phyloP scores from a whole-genome alignment of 148 eudicot genomes.

The Heliosperma pusillum region DNA sequence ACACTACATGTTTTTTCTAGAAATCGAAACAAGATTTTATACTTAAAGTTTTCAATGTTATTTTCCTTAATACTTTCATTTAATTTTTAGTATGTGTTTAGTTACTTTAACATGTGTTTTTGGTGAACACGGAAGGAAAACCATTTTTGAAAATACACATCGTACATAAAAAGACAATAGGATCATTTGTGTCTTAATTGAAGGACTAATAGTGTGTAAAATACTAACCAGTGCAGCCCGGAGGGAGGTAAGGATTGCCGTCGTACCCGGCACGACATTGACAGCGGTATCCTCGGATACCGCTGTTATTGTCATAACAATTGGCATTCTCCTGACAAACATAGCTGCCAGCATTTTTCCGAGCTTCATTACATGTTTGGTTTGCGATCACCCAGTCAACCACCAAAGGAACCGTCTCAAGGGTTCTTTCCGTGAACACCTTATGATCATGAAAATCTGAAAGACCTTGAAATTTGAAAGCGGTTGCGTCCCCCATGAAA shows the following conservation, averaged over 20 bases:
- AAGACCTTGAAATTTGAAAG: slow-evolving; percentile 28
- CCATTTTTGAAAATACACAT: too few species aligned
- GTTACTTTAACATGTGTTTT: too few species aligned
- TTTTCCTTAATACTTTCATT: too few species aligned
- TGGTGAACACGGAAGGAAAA: too few species aligned
- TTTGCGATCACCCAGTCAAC: slow-evolving; percentile 35
- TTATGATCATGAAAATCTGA: slow-evolving; percentile 36
- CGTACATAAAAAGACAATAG: too few species aligned
- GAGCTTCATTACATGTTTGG: slow-evolving; percentile 28
- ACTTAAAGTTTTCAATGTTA: too few species aligned
- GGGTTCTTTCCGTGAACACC: slow-evolving; percentile 2
- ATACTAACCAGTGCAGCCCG: slow-evolving; percentile 26
- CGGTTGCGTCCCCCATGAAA: slow-evolving; percentile 36
- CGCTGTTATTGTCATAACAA: slow-evolving; percentile 19
- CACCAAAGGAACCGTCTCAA: slow-evolving; percentile 28
- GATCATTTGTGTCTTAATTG: too few species aligned
- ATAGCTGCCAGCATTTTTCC: not conserved
- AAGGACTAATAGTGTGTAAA: too few species aligned
- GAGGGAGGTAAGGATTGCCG: slow-evolving; percentile 31
- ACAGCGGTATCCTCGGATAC: slow-evolving; percentile 29
- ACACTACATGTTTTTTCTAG: too few species aligned
- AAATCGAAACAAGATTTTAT: too few species aligned
- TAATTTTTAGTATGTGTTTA: too few species aligned
- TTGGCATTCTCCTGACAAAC: slow-evolving; percentile 25
- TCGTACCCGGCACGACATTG: slow-evolving; percentile 18